A percentile compares a stretch with the other conserved stretches of the same genome.
These are phyloP conservation scores for Stephanodiscus triporus DNA, from an alignment of 108 stramenopile species.

Conservation along the genomic window DNA sequence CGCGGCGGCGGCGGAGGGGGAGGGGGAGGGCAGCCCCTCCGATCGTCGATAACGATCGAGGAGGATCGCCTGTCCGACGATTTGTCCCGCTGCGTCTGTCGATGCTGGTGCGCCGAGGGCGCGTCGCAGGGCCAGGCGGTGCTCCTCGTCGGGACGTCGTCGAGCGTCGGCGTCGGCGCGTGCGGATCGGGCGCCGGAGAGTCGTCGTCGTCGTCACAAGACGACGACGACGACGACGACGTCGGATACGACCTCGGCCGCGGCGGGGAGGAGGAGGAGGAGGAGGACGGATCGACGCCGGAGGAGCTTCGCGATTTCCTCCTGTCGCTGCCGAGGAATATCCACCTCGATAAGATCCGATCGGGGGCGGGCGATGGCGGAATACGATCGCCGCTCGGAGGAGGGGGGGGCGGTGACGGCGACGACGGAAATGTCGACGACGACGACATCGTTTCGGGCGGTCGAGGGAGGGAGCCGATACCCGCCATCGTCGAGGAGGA, in stretches of 20 bases:
- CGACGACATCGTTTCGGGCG: not conserved
- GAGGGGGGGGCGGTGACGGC: slow-evolving; percentile 7
- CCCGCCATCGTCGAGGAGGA: slow-evolving; percentile 47
- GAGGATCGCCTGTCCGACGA: slow-evolving; percentile 85
- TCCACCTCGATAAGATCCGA: slow-evolving; percentile 77
- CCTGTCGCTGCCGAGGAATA: slow-evolving; percentile 62
- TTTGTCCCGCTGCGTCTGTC: slow-evolving; percentile 57
- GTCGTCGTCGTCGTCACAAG: slow-evolving; percentile 33
- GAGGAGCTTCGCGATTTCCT: slow-evolving; percentile 42
- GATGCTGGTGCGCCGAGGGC: slow-evolving; percentile 85
- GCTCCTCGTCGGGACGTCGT: slow-evolving; percentile 25
- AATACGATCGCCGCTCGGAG: too few species aligned
- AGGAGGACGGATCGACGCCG: slow-evolving; percentile 31
- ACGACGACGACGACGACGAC: slow-evolving; percentile 11
- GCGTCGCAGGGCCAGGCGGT: slow-evolving; percentile 50
- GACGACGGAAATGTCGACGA: not conserved
- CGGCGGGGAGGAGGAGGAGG: slow-evolving; percentile 27
- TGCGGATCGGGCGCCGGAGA: too few species aligned
- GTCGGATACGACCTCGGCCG: not conserved
- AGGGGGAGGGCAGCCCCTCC: slow-evolving; percentile 75
- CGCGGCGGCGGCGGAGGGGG: slow-evolving; percentile 61
- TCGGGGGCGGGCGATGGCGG: not conserved
- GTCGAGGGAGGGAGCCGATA: slow-evolving; percentile 12
- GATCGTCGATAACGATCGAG: slow-evolving; percentile 66
- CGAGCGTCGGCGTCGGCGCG: too few species aligned